phyloP scores from a whole-genome alignment of 768 basidiomycete species.

The Hygrocybe coccinea region DNA sequence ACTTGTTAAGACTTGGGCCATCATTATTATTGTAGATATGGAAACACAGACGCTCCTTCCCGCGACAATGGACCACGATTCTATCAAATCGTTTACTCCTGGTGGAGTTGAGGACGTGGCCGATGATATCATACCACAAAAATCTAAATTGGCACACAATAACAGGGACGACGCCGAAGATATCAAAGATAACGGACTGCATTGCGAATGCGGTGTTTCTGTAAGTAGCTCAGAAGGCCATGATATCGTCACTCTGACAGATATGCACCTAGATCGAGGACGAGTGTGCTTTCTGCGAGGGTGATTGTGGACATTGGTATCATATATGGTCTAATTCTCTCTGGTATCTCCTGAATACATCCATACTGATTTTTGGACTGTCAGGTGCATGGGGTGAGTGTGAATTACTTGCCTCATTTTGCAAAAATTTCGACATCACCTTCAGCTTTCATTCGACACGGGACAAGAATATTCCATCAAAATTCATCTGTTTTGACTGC shows the following conservation, averaged over 20 bases:
- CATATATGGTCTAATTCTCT: constrained; percentile 61
- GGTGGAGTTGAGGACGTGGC: not conserved
- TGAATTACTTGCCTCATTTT: not conserved
- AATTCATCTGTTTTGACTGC: constrained; percentile 74
- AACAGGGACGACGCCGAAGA: constrained; percentile 7
- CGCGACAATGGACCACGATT: constrained; percentile 18
- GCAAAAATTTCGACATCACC: not conserved
- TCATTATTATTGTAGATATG: constrained; percentile 28
- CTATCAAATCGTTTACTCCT: constrained; percentile 39
- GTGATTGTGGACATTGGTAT: constrained; percentile 68
- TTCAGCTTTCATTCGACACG: constrained; percentile 56
- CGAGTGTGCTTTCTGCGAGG: constrained; percentile 58
- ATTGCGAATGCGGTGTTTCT: constrained; percentile 67
- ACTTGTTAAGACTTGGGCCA: not conserved
- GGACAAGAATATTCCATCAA: constrained; percentile 54
- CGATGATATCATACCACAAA: constrained; percentile 6
- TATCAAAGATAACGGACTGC: constrained; percentile 38
- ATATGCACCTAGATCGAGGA: constrained; percentile 47
- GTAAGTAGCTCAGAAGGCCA: constrained; percentile 32
- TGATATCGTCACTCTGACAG: not conserved
- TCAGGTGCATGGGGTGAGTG: constrained; percentile 38
- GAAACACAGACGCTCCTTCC: constrained; percentile 34
- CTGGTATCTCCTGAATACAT: not conserved
- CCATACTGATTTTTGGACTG: constrained; percentile 8
- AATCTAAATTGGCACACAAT: constrained; percentile 4